phyloP scores from a whole-genome alignment of 768 basidiomycete species.

The Mycena olivaceomarginata region DNA sequence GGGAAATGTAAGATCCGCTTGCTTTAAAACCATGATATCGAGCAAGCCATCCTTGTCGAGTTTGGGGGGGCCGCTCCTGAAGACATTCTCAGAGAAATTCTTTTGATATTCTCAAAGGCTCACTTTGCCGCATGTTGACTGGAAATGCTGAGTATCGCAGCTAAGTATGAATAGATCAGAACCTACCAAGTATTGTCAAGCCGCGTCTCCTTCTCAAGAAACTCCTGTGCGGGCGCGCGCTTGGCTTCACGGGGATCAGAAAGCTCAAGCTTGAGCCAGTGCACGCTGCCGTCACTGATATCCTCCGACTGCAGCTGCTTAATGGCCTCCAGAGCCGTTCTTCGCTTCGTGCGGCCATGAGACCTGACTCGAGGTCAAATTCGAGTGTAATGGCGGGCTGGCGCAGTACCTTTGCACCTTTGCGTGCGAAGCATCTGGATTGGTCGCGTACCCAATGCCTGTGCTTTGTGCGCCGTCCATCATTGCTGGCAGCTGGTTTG shows the following conservation, averaged over 20 bases:
- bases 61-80: conserved; percentile 24
- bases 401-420: conserved; percentile 62
- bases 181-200: conserved; percentile 65
- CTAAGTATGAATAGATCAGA: no score
- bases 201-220: conserved; percentile 59
- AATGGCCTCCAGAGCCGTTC: conserved; percentile 56
- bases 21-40: conserved; percentile 47
- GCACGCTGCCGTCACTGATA: conserved; percentile 53
- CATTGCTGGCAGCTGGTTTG: no score
- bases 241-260: conserved; percentile 58
- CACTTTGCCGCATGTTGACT: conserved; percentile 51
- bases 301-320: conserved; percentile 56
- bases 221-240: conserved; percentile 57
- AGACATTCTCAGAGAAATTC: no score
- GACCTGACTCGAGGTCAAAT: conserved; percentile 26
- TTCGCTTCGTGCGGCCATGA: conserved; percentile 58
- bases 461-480: conserved; percentile 43
- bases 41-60: conserved; percentile 25
- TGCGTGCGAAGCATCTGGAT: conserved; percentile 44
- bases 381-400: background rate
- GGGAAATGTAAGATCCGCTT: background rate
- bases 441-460: conserved; percentile 60
- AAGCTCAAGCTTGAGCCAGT: conserved; percentile 62
- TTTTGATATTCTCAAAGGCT: background rate
- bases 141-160: background rate